Base-by-base conservation (phyloP, 179 eudicot genomes). In the Silene vulgaris region DNA sequence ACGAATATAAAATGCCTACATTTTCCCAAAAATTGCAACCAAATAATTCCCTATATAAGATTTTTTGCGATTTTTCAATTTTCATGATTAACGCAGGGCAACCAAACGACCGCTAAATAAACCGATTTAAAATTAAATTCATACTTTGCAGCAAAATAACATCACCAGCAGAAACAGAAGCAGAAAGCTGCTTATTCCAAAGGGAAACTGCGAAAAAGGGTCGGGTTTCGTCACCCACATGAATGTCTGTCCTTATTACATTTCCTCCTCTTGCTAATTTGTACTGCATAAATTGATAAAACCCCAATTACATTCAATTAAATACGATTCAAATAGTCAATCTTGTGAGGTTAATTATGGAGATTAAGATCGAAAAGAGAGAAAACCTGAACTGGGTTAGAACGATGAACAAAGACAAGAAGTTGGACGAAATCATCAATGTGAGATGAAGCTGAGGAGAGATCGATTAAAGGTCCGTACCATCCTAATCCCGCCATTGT, bases 191-290 rank as follows among this genome's bases (percentile, higher is more conserved):
- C 79, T 86, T 87, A 80, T 84, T 85, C 97, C 97, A 91, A 56
- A 92, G 77, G 37, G 97, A 85, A 48, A 89, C 90, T 43, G 85
- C 82, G 74, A 92, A 91, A 83, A 75, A 88, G 14, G 86, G 79
- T 30, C 88, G 87, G 65, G 97, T 87, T 65, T 92, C 96, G 30
- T 92, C 97, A 20, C 95, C 97, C 2, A 92, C 97, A 71, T 87
- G 88, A 76, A 92, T 80, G 76, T 91, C 95, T 40, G 89, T 88
- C 79, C 97, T 84, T 66, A 88, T 57, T 74, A 88, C 85, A 62
- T 82, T 86, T n/a, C 89, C 87, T 0, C 96, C 88, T 60, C 76
- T 82, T 26, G 88, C 75, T 59, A 81, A 16, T 72, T 87, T 92
- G 81, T 85, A 89, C 92, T 91, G 85, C 79, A 78, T 5, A 63